Evolutionary conservation across 1,284 basidiomycete genomes (phyloP), one percentile per base, ranked within the genome.

Genomic region (Cryptococcus deneoformans): DNA sequence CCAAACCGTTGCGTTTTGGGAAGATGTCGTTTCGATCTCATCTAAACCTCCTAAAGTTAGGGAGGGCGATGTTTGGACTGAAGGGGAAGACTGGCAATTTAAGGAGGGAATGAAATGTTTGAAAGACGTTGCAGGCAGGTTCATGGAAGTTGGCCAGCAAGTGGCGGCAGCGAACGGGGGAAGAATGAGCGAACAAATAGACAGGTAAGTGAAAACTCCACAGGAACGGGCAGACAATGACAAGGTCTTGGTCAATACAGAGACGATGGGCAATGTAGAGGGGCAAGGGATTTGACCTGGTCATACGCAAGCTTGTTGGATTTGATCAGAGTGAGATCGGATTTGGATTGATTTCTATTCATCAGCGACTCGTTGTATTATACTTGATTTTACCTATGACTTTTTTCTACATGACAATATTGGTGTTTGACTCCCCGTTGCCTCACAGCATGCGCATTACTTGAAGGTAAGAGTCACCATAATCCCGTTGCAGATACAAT

Each of bases 241-340:
- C 29, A 4, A 29, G 29, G 29, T 4, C 29, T 29, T 29, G 29
- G 29, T 29, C 29, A 29, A 29, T 40, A 35, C 43, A 72, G 70
- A 43, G 34, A 56, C 29, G 54, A 68, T 50, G 73, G 73, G 0
- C 38, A 37, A 12, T 64, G 64, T 5, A 52, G 61, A 2, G 79
- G 79, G 7, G 79, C 79, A 14, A 62, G 69, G 36, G 71, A 79
- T 44, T 57, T 80, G 12, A 79, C 77, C 3, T 80, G 79, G 79
- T 75, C 71, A 14, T 79, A 79, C 57, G 75, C 75, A 1, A 67
- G 66, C 37, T 71, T 73, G 49, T 54, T 77, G 39, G 66, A 65
- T 14, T 63, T 67, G 44, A 62, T 60, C 16, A 59, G 69, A 14
- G 69, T 68, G 6, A 54, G 69, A 20, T 20, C 11, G n/a, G 20